phyloP scores from a whole-genome alignment of 257 asterid species.

The Salvia rosmarinus region DNA sequence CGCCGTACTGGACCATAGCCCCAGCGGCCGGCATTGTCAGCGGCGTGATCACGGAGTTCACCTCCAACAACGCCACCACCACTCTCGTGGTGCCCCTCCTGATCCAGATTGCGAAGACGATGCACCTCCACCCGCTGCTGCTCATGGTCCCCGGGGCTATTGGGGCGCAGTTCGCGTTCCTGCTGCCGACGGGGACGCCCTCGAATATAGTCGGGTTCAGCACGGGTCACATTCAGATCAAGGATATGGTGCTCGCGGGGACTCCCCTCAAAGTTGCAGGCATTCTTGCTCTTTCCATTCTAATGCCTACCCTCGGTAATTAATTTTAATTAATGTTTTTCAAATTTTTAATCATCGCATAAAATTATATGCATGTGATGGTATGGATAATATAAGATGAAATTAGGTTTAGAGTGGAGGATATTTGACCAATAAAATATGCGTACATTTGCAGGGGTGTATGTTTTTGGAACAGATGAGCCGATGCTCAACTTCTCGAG shows the following conservation, averaged over 20 bases:
- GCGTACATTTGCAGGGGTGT: conserved; percentile 53
- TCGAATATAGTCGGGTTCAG: conserved; percentile 84
- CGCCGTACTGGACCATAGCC: conserved; percentile 76
- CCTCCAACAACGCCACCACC: conserved; percentile 81
- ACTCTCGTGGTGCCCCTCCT: conserved; percentile 72
- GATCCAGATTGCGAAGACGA: conserved; percentile 63
- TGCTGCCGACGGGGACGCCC: conserved; percentile 87
- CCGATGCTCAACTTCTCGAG: conserved; percentile 31
- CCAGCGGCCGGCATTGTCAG: conserved; percentile 71
- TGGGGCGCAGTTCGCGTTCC: conserved; percentile 70
- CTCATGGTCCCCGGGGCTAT: conserved; percentile 79
- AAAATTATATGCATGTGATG: too few relatives aligned
- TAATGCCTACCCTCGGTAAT: conserved; percentile 89
- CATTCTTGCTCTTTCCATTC: conserved; percentile 51
- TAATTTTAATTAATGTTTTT: too few relatives aligned
- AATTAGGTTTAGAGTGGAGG: too few relatives aligned
- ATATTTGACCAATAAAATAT: background rate
- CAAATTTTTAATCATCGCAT: too few relatives aligned
- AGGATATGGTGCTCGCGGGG: conserved; percentile 70
- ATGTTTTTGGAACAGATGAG: conserved; percentile 64
- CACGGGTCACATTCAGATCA: conserved; percentile 73
- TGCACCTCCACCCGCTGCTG: conserved; percentile 68
- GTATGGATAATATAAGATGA: too few relatives aligned
- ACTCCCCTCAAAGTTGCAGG: conserved; percentile 66
- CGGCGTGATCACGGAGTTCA: conserved; percentile 72